Percentiles rank a stretch among this genome's conserved stretches.
Conservation (phyloP, 2,329 filamentous ascomycete genomes). For the Phialophora expanda region DNA sequence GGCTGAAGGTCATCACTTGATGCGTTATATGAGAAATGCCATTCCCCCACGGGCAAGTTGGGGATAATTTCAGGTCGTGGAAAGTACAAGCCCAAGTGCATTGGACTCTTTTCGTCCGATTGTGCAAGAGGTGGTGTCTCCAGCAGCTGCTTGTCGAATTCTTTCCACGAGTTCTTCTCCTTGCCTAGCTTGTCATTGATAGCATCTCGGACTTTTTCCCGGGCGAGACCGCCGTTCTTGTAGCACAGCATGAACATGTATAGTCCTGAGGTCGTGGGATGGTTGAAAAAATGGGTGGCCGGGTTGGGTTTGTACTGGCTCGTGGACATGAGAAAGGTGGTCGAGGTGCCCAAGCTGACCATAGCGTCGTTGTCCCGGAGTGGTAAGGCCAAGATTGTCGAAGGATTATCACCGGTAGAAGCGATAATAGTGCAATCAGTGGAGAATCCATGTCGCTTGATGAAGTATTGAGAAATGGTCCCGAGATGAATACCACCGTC, state of each 20-base stretch:
- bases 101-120: conserved; percentile 58
- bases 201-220: conserved; percentile 84
- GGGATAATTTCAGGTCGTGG: conserved; percentile 94
- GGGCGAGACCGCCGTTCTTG: conserved; percentile 94
- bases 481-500: conserved; percentile 84
- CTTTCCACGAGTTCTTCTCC: conserved; percentile 69
- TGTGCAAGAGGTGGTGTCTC: conserved; percentile 72
- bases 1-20: conserved; percentile 59
- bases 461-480: conserved; percentile 77
- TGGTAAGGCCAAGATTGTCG: conserved; percentile 89
- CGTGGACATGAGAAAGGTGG: conserved; percentile 97
- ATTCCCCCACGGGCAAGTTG: conserved; percentile 82
- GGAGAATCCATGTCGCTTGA: conserved; percentile 76
- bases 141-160: conserved; percentile 76
- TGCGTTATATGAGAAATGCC: conserved; percentile 72
- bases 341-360: conserved; percentile 91
- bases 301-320: conserved; percentile 88
- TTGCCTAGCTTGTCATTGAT: conserved; percentile 63
- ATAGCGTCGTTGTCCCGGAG: conserved; percentile 88
- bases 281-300: conserved; percentile 97
- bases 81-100: conserved; percentile 93
- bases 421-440: conserved; percentile 76
- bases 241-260: conserved; percentile 99
- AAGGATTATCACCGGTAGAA: conserved; percentile 95
- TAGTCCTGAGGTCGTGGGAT: conserved; percentile 84